phyloP scores from a whole-genome alignment of 768 basidiomycete genomes.

The Pilatotrama ljubarskyi region DNA sequence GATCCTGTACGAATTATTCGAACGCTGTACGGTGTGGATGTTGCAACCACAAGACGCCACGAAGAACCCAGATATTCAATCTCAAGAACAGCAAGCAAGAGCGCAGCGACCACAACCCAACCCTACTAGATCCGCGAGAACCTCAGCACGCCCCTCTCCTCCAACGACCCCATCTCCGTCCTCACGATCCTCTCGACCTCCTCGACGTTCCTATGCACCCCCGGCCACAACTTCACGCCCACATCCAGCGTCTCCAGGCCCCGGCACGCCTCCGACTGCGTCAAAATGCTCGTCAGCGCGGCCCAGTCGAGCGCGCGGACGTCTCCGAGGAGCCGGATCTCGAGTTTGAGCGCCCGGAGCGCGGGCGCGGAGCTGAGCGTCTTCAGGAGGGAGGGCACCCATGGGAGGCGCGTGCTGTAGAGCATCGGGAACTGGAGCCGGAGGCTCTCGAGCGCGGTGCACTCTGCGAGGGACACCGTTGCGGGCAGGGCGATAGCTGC shows the following conservation, averaged over 20 bases:
- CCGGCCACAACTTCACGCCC: conserved; percentile 26
- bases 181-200: conserved; percentile 20
- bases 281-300: conserved; percentile 13
- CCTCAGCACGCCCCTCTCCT: conserved; percentile 19
- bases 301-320: conserved; percentile 29
- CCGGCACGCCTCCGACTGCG: conserved; percentile 6
- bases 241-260: conserved; percentile 13
- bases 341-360: conserved; percentile 20
- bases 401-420: conserved; percentile 20
- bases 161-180: conserved; percentile 15
- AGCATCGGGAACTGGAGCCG: conserved; percentile 23
- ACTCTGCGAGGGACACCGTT: conserved; percentile 22
- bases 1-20: too few species aligned
- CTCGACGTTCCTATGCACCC: conserved; percentile 8
- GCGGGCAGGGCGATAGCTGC: conserved; percentile 24
- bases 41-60: too few species aligned
- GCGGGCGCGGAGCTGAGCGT: conserved; percentile 12
- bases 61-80: too few species aligned
- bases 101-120: too few species aligned
- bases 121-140: conserved; percentile 2
- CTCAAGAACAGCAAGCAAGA: background rate
- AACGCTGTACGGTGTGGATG: too few species aligned
- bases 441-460: conserved; percentile 22
- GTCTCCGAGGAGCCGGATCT: conserved; percentile 27
- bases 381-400: conserved; percentile 23